phyloP scores from a whole-genome alignment of 108 stramenopile genomes.

The Conticribra guillardii region DNA sequence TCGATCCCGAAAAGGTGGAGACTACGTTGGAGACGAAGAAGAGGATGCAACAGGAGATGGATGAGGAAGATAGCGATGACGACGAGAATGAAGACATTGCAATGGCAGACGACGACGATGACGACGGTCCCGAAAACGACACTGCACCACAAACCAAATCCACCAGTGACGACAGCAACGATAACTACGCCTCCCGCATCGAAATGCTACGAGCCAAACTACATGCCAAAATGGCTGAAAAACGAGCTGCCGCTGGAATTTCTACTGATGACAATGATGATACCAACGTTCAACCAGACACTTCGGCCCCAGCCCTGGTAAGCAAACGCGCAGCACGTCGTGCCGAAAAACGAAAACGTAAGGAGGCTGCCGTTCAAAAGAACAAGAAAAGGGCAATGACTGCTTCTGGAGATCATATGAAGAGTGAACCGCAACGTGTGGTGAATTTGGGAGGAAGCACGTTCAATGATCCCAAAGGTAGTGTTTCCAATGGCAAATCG shows the following conservation, averaged over 20 bases:
- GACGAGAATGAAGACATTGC: slow-evolving; percentile 19
- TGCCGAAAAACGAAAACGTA: slow-evolving; percentile 73
- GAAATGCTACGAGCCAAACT: slow-evolving; percentile 81
- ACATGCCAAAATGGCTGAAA: slow-evolving; percentile 80
- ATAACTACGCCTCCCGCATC: slow-evolving; percentile 69
- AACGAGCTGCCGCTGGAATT: slow-evolving; percentile 39
- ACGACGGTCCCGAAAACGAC: slow-evolving; percentile 16
- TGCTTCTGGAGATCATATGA: slow-evolving; percentile 29
- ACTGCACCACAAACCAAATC: not conserved
- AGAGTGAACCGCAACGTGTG: slow-evolving; percentile 24
- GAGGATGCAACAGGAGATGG: slow-evolving; percentile 55
- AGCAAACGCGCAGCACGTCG: slow-evolving; percentile 89
- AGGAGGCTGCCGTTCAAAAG: slow-evolving; percentile 72
- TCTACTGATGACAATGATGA: slow-evolving; percentile 13
- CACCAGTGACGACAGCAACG: not conserved
- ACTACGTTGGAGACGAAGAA: slow-evolving; percentile 75
- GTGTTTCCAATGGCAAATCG: slow-evolving; percentile 22
- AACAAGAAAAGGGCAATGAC: slow-evolving; percentile 46
- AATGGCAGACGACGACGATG: slow-evolving; percentile 34
- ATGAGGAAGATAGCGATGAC: slow-evolving; percentile 22
- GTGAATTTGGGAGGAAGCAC: slow-evolving; percentile 46
- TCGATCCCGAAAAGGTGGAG: slow-evolving; percentile 69
- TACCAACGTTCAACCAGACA: slow-evolving; percentile 8
- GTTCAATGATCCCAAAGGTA: slow-evolving; percentile 25
- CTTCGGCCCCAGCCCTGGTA: slow-evolving; percentile 56